phyloP scores from a whole-genome alignment of 805 yeast species.

The Candida orba region DNA sequence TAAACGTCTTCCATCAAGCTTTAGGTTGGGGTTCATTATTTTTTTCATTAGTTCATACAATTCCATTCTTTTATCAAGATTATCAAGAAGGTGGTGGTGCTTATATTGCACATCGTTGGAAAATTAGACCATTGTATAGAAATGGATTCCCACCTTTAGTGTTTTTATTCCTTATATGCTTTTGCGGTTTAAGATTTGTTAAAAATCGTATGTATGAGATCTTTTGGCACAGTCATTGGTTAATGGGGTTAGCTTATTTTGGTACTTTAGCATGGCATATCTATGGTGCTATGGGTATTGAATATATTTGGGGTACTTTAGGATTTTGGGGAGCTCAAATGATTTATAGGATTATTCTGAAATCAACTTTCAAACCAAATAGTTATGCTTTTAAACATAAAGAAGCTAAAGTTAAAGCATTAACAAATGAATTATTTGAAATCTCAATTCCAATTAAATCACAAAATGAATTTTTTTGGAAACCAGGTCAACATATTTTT shows the following conservation, averaged over 20 bases:
- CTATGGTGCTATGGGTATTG: slow-evolving; percentile 27
- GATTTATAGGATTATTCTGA: slow-evolving; percentile 37
- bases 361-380: slow-evolving; percentile 40
- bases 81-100: slow-evolving; percentile 43
- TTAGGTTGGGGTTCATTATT: slow-evolving; percentile 36
- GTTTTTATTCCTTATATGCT: slow-evolving; percentile 35
- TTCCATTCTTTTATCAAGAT: slow-evolving; percentile 42
- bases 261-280: slow-evolving; percentile 41
- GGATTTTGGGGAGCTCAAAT: slow-evolving; percentile 48
- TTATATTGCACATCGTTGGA: slow-evolving; percentile 18
- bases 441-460: slow-evolving; percentile 24
- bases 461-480: slow-evolving; percentile 35
- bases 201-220: slow-evolving; percentile 38
- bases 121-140: slow-evolving; percentile 19
- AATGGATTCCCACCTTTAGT: slow-evolving; percentile 46
- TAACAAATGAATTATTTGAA: slow-evolving; percentile 26
- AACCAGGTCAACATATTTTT: slow-evolving; percentile 50
- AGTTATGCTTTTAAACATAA: slow-evolving; percentile 33
- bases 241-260: slow-evolving; percentile 40
- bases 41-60: slow-evolving; percentile 40
- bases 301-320: slow-evolving; percentile 43
- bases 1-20: slow-evolving; percentile 42
- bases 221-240: slow-evolving; percentile 48
- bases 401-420: slow-evolving; percentile 25
- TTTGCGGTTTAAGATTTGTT: slow-evolving; percentile 34